Base-by-base conservation (phyloP, 2,329 filamentous ascomycete genomes). In the Alternaria atra region DNA sequence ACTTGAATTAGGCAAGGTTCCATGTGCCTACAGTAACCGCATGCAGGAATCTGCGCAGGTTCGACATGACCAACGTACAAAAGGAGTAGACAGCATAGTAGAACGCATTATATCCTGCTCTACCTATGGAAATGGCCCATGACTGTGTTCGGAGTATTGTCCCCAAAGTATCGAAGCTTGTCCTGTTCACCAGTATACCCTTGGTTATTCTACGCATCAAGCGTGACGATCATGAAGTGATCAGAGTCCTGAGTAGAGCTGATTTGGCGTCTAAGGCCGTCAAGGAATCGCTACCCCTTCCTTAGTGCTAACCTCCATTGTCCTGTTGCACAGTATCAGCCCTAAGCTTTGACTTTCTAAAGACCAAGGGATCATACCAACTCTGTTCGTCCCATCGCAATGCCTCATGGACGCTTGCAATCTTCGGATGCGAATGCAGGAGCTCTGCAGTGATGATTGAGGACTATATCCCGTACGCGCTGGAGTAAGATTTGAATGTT, bases 201-300 rank as follows among this genome's bases (percentile, higher is more conserved):
- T 52, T 27, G 27, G 35, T 51, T 27, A 10, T 61, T 56, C 39
- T 17, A 43, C 42, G 40, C 58, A 51, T 51, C n/a, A 15, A 52
- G 73, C 40, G 73, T 72, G 15, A 73, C 68, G n/a, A 74, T 72
- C 35, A 60, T 55, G 6, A 64, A 67, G 52, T 73, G 65, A 51
- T 73, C 65, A 10, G 27, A 17, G 43, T 32, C 34, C 42, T 35
- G 20, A 60, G 57, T 42, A 60, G 57, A 51, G 57, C 51, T 42
- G 52, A 55, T 12, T 60, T 30, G 32, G 52, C 15, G n/a, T 47
- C 57, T 10, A 55, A 52, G 8, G 60, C 53, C 13, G 50, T 55
- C 25, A 52, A 25, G 48, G 44, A 60, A 35, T 46, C 34, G 39
- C 56, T 32, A 15, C 50, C 42, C 27, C 56, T 51, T 52, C 34